Conservation (phyloP, 148 eudicot species). For the Rhododendron ovatum region DNA sequence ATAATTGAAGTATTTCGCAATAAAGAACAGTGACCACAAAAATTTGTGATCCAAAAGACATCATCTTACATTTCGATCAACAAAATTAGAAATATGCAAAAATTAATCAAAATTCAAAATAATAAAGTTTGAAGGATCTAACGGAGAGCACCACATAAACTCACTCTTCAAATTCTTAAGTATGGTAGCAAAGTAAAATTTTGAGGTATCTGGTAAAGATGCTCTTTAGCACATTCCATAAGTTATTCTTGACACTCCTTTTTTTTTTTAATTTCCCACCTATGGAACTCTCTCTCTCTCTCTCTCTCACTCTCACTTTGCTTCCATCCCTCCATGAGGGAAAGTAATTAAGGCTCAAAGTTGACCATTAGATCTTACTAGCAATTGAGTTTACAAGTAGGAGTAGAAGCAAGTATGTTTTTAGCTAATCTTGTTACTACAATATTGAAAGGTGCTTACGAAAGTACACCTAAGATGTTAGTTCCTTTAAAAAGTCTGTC, state of each 20-base stretch:
- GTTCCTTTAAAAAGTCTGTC: neutral
- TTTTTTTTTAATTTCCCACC: neutral
- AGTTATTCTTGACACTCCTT: neutral
- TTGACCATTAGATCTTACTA: neutral
- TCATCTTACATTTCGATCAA: no score
- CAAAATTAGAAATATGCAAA: no score
- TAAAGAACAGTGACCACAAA: no score
- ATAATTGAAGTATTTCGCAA: no score
- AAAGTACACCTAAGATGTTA: neutral
- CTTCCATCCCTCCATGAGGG: neutral
- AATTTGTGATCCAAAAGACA: no score
- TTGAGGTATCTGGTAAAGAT: no score
- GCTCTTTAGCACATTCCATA: neutral
- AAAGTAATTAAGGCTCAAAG: neutral
- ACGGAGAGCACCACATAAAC: no score
- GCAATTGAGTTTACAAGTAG: neutral
- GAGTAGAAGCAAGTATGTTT: neutral
- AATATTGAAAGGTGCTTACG: neutral
- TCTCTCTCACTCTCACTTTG: neutral
- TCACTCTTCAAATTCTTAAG: no score
- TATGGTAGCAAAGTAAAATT: no score
- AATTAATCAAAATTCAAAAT: no score
- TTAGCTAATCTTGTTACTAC: neutral
- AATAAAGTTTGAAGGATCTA: no score
- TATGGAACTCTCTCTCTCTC: neutral